These are phyloP conservation scores for Astrothelium subdiscretum DNA, from an alignment of 495 filamentous ascomycete species.

Conservation along the genomic window DNA sequence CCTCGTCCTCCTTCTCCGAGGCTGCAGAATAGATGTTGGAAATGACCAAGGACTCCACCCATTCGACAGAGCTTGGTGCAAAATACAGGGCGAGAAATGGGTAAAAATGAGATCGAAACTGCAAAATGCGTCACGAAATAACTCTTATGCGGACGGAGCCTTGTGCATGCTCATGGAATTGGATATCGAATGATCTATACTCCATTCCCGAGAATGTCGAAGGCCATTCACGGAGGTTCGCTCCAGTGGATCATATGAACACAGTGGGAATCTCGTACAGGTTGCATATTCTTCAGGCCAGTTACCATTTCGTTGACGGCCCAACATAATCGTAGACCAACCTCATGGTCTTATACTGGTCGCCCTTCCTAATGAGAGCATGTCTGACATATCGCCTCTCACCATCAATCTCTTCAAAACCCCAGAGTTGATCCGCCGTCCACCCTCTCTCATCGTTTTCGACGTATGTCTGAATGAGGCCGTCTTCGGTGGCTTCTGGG, in stretches of 20 bases:
- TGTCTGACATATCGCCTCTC: conserved; percentile 58
- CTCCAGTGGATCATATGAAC: neutral
- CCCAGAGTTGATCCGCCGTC: conserved; percentile 55
- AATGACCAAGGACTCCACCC: neutral
- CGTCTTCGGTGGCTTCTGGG: neutral
- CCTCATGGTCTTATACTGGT: conserved; percentile 47
- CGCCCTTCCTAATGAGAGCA: conserved; percentile 52
- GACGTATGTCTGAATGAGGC: neutral
- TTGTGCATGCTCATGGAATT: neutral
- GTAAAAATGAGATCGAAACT: neutral
- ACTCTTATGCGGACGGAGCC: neutral
- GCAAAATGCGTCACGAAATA: neutral
- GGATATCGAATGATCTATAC: neutral
- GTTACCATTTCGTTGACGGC: neutral
- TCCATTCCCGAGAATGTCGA: too few species aligned
- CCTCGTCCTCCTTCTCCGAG: neutral
- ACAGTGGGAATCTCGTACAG: neutral
- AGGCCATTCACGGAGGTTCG: too few species aligned
- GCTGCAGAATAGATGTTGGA: neutral
- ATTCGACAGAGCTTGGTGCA: neutral
- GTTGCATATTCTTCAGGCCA: neutral
- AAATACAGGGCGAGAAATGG: neutral
- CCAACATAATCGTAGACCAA: conserved; percentile 53
- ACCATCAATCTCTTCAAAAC: conserved; percentile 46
- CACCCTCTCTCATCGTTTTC: conserved; percentile 26